Conservation (phyloP, 306 rosid genomes). For the Lotus japonicus region DNA sequence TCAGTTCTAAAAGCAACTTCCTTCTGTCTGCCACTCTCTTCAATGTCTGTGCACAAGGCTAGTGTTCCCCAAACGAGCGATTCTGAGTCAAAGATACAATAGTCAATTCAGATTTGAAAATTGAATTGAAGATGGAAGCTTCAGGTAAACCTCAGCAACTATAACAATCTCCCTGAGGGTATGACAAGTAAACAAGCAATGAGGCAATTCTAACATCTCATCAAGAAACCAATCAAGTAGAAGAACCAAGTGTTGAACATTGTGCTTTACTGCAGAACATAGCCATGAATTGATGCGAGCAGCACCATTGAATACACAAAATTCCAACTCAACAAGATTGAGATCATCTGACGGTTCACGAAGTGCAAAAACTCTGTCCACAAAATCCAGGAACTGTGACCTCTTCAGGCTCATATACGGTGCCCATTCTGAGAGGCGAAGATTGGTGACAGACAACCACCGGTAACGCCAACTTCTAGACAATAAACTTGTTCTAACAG, state of each 20-base stretch:
- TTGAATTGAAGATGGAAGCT: slow-evolving; percentile 4
- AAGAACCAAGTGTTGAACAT: background rate
- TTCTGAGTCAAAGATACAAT: background rate
- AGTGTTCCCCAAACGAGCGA: background rate
- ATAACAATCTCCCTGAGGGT: background rate
- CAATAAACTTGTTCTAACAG: slow-evolving; percentile 18
- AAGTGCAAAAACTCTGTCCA: background rate
- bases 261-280: background rate
- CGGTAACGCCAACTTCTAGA: slow-evolving; percentile 15
- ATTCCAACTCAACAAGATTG: background rate
- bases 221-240: background rate
- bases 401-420: background rate
- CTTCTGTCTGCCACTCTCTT: background rate
- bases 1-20: slow-evolving; percentile 14
- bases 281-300: slow-evolving; percentile 3
- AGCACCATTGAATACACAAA: background rate
- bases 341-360: background rate
- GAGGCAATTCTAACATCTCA: background rate
- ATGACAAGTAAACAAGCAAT: background rate
- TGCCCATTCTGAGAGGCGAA: background rate
- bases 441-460: slow-evolving; percentile 4
- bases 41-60: background rate
- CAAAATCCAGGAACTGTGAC: slow-evolving; percentile 5
- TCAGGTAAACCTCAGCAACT: background rate
- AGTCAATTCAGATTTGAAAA: slow-evolving; percentile 13